Percentiles rank a stretch among this genome's conserved stretches.
phyloP scores from a whole-genome alignment of 768 basidiomycete species.

The Boletellus sp. region DNA sequence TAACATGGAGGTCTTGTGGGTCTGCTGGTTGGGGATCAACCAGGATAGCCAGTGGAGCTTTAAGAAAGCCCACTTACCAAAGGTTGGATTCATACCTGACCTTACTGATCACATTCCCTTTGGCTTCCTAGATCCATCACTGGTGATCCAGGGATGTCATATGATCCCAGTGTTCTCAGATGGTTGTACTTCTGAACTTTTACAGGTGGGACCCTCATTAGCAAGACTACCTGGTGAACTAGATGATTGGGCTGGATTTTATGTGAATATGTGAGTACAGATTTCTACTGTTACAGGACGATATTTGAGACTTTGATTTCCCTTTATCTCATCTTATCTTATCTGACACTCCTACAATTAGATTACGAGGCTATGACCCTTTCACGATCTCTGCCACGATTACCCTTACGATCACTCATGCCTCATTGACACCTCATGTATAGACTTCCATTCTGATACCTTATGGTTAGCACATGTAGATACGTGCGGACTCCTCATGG shows the following conservation, averaged over 20 bases:
- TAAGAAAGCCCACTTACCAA: conserved; percentile 7
- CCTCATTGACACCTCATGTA: not conserved
- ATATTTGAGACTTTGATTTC: no score
- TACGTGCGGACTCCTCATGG: no score
- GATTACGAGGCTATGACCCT: no score
- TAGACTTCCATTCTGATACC: no score
- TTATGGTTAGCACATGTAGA: no score
- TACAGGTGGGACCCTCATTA: not conserved
- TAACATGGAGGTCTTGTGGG: conserved; percentile 22
- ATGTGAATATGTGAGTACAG: no score
- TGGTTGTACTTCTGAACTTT: not conserved
- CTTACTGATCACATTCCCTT: not conserved
- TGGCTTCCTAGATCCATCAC: not conserved
- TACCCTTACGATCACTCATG: no score
- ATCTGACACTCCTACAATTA: no score
- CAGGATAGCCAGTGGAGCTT: conserved; percentile 2
- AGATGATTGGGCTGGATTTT: no score
- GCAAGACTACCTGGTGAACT: not conserved
- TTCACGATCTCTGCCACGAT: no score
- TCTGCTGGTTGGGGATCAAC: conserved; percentile 20
- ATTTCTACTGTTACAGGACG: no score
- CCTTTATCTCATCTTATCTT: no score
- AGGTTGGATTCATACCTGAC: conserved; percentile 12
- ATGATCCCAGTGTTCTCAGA: not conserved
- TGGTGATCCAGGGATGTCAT: not conserved